These are phyloP conservation scores for Kwoniella dejecticola DNA, from an alignment of 768 basidiomycete species.

Conservation along the genomic window DNA sequence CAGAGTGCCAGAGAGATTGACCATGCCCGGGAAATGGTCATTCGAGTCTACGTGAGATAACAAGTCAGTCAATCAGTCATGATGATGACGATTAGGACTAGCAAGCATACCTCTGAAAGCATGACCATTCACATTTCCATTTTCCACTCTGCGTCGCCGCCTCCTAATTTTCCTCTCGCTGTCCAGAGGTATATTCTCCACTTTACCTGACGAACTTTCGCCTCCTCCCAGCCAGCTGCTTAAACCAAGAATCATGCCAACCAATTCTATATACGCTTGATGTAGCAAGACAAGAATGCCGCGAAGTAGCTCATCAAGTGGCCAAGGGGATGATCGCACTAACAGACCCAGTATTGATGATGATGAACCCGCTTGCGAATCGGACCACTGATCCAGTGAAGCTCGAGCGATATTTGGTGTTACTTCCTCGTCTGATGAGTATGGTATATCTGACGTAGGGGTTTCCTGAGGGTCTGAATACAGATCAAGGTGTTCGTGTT, in stretches of 20 bases:
- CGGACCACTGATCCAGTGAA: neutral
- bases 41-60: neutral
- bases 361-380: neutral
- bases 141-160: constrained; percentile 10
- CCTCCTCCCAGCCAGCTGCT: neutral
- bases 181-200: constrained; percentile 6
- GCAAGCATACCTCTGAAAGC: neutral
- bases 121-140: neutral
- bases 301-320: neutral
- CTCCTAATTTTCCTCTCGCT: constrained; percentile 5
- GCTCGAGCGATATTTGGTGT: neutral
- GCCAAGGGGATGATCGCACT: neutral
- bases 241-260: neutral
- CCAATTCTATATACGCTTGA: constrained; percentile 3
- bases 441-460: neutral
- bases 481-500: no score
- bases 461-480: no score
- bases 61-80: neutral
- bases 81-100: neutral
- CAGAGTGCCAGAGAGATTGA: constrained; percentile 93
- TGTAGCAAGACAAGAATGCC: neutral
- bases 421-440: neutral
- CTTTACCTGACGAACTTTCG: neutral
- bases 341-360: neutral
- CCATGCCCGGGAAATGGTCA: constrained; percentile 74